phyloP scores from a whole-genome alignment of 495 filamentous ascomycete genomes.

The Aspergillus steynii region DNA sequence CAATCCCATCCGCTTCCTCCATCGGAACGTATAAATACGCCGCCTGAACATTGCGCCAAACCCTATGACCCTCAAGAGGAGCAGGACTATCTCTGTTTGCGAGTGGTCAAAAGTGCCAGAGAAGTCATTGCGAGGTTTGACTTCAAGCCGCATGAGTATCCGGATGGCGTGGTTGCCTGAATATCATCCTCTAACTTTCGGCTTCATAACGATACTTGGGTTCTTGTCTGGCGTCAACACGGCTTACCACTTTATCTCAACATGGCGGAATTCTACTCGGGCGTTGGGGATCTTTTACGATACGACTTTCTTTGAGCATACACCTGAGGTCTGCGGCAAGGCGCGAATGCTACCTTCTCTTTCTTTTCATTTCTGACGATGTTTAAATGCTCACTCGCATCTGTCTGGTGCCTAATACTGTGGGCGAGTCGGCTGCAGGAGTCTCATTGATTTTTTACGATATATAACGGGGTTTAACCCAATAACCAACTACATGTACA shows the following conservation, averaged over 20 bases:
- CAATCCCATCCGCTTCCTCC: slow-evolving; percentile 23
- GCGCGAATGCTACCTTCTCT: neutral
- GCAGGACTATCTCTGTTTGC: slow-evolving; percentile 38
- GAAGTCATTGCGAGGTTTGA: slow-evolving; percentile 41
- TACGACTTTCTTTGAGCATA: neutral
- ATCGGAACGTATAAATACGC: slow-evolving; percentile 9
- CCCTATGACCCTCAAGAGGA: slow-evolving; percentile 21
- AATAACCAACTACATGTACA: neutral
- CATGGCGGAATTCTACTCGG: neutral
- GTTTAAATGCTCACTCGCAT: neutral
- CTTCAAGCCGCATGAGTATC: slow-evolving; percentile 44
- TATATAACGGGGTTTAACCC: no score
- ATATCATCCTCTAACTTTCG: neutral
- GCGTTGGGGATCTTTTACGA: neutral
- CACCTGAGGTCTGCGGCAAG: neutral
- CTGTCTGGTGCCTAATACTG: neutral
- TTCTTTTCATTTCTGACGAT: neutral
- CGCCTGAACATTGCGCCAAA: slow-evolving; percentile 3
- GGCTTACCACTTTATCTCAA: neutral
- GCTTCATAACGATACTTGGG: neutral
- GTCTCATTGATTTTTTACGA: neutral
- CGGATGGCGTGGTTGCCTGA: slow-evolving; percentile 26
- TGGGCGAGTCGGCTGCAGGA: neutral
- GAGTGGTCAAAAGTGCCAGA: slow-evolving; percentile 39
- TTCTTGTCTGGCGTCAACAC: neutral